Base-by-base conservation (phyloP, 2,329 filamentous ascomycete genomes). In the Phaeosphaeria sp. region DNA sequence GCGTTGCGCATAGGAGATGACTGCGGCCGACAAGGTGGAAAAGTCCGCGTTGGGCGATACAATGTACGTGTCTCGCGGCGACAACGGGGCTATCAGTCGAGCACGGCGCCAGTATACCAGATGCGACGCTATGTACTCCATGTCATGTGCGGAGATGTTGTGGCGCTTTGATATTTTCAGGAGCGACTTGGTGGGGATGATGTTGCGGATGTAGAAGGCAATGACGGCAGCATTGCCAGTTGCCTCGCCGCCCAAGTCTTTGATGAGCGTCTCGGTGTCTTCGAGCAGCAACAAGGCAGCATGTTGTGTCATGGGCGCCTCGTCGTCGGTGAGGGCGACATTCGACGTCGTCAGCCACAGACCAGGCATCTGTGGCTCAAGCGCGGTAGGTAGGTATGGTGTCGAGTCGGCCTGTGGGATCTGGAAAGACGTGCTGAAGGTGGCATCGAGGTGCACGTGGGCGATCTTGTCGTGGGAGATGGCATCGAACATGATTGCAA, bases 31-130 rank as follows among this genome's bases (percentile, higher is more conserved):
- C 0, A 98, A 84, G 47, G 88, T 87, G 51, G 84, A 82, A 68
- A 93, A 85, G 68, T 97, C 90, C 60, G 92, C 93, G 74, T 96
- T 96, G 0, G 94, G 93, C 1, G 92, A 96, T 25, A 97, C 87
- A 33, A 98, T 90, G 76, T 98, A 99, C 11, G 89, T 90, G 74
- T 98, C 93, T 48, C 93, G 86, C 44, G 91, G 90, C 71, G 97
- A 93, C 6, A 99, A 85, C 0, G 95, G 95, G 4, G 92, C 91
- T 42, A 98, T 94, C 17, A 94, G 90, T 59, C 96, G 91, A 47
- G 94, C 95, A 56, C 93, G 90, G 22, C 95, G 89, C 93, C 94
- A 98, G 79, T 96, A 96, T 60, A 98, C 93, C 61, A 99, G 89
- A 79, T 98, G 95, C 56, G 92, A 91, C 9, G 93, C 93, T 61